Percentiles rank a stretch among this genome's conserved stretches.
phyloP scores from a whole-genome alignment of 768 basidiomycete species.

The Pisolithus sp. region DNA sequence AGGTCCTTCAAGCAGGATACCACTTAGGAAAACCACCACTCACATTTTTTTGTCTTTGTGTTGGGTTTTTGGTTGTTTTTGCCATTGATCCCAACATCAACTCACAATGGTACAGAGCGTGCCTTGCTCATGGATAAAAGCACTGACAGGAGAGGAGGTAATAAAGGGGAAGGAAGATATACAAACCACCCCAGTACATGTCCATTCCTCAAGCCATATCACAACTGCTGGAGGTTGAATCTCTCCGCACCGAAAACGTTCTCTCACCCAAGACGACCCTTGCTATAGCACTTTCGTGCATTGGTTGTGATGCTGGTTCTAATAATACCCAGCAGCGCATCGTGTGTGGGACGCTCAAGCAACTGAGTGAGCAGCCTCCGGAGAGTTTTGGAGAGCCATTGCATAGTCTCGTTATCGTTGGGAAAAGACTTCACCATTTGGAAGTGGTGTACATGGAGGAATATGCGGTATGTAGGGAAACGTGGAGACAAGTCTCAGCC shows the following conservation, averaged over 20 bases:
- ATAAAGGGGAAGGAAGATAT: slow-evolving; percentile 84
- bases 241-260: slow-evolving; percentile 41
- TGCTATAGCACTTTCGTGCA: slow-evolving; percentile 70
- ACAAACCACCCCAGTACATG: slow-evolving; percentile 97
- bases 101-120: slow-evolving; percentile 33
- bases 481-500: too few relatives aligned
- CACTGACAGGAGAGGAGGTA: neutral
- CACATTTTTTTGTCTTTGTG: too few relatives aligned
- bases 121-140: too few relatives aligned
- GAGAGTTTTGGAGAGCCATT: slow-evolving; percentile 79
- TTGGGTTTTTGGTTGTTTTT: too few relatives aligned
- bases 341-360: slow-evolving; percentile 76
- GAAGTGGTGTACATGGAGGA: too few relatives aligned
- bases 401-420: slow-evolving; percentile 89
- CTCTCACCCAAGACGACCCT: slow-evolving; percentile 55
- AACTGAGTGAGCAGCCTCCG: slow-evolving; percentile 56
- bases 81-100: too few relatives aligned
- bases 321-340: too few relatives aligned
- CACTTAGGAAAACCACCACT: too few relatives aligned
- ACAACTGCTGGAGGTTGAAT: slow-evolving; percentile 70
- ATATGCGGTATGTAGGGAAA: too few relatives aligned
- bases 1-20: too few relatives aligned
- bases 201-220: slow-evolving; percentile 79
- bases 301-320: slow-evolving; percentile 45
- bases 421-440: slow-evolving; percentile 79